phyloP scores from a whole-genome alignment of 2,329 filamentous ascomycete species.

The Cercospora zeina region DNA sequence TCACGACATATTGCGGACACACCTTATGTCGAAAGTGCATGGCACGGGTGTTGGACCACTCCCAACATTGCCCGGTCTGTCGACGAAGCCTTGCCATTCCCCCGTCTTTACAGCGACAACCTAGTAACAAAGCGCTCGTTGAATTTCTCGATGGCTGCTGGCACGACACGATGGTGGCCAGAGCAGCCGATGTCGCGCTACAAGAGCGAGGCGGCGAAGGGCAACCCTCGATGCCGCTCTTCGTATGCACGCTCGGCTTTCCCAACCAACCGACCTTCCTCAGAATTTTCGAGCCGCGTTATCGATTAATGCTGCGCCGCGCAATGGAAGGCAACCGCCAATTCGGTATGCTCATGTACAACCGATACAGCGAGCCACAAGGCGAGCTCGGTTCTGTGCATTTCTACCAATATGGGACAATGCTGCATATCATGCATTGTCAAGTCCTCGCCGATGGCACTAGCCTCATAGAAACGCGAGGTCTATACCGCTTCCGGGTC shows the following conservation, averaged over 20 bases:
- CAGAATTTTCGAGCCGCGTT: constrained; percentile 90
- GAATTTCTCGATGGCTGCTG: constrained; percentile 69
- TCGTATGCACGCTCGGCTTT: constrained; percentile 79
- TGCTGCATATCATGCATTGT: constrained; percentile 72
- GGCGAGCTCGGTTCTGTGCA: constrained; percentile 54
- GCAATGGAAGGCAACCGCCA: constrained; percentile 70
- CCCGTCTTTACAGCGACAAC: constrained; percentile 51
- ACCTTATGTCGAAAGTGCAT: constrained; percentile 84
- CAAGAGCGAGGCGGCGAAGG: constrained; percentile 59
- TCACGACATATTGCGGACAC: constrained; percentile 84
- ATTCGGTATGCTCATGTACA: constrained; percentile 84
- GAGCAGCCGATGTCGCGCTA: constrained; percentile 56
- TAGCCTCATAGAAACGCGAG: constrained; percentile 76
- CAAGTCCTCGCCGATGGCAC: constrained; percentile 76
- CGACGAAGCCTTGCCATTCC: constrained; percentile 63
- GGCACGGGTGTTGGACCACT: constrained; percentile 73
- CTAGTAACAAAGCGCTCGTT: constrained; percentile 63
- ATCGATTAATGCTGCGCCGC: constrained; percentile 83
- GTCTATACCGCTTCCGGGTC: constrained; percentile 74
- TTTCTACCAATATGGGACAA: constrained; percentile 74
- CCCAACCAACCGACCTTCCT: constrained; percentile 82
- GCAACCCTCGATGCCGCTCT: constrained; percentile 67
- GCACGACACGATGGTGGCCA: constrained; percentile 61
- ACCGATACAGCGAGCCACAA: constrained; percentile 55
- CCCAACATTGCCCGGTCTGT: constrained; percentile 77